A percentile compares a stretch with the other conserved stretches of the same genome.
phyloP scores from a whole-genome alignment of 441 rosid species.

The Gossypium aridum region DNA sequence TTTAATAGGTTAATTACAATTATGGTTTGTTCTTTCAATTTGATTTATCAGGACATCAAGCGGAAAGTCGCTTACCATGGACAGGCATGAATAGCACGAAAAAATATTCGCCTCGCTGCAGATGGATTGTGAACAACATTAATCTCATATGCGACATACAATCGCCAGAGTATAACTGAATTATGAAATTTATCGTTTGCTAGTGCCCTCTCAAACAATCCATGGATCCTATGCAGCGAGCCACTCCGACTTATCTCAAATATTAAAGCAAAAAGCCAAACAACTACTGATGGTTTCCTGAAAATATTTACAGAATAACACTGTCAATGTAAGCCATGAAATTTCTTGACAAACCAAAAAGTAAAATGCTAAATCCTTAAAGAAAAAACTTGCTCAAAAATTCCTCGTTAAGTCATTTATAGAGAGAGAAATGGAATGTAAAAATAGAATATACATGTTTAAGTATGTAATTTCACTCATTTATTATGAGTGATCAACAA shows the following conservation, averaged over 20 bases:
- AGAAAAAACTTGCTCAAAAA: background rate
- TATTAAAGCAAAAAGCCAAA: constrained; percentile 77
- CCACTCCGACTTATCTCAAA: constrained; percentile 75
- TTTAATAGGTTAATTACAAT: background rate
- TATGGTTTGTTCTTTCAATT: background rate
- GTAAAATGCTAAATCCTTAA: background rate
- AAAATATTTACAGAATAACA: constrained; percentile 7
- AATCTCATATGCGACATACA: constrained; percentile 77
- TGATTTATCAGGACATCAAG: constrained; percentile 3
- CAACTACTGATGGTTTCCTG: constrained; percentile 73
- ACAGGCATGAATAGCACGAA: constrained; percentile 91
- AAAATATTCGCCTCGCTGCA: constrained; percentile 71
- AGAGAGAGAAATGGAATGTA: background rate
- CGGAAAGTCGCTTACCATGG: constrained; percentile 57
- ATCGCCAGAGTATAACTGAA: constrained; percentile 79
- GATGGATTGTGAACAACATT: constrained; percentile 47
- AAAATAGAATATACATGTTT: background rate
- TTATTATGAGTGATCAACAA: background rate
- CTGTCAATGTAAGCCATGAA: background rate
- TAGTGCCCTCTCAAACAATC: constrained; percentile 86
- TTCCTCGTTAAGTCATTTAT: background rate
- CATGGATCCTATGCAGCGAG: constrained; percentile 68
- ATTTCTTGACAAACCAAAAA: background rate
- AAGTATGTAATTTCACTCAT: background rate
- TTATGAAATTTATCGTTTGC: constrained; percentile 45